phyloP scores from a whole-genome alignment of 1,284 basidiomycete species.

The Rhodotorula sp. region DNA sequence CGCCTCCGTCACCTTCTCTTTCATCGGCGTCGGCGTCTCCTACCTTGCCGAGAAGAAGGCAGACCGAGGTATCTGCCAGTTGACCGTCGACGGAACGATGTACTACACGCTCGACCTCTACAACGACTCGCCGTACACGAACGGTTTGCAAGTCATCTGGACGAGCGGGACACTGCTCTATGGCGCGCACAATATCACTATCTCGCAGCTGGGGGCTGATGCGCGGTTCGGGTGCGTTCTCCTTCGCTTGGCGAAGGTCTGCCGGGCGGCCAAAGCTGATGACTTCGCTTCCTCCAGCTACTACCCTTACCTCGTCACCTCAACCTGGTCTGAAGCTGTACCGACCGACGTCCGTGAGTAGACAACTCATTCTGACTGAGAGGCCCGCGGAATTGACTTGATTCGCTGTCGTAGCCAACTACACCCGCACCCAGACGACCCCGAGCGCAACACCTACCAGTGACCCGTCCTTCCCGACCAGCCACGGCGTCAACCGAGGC shows the following conservation, averaged over 20 bases:
- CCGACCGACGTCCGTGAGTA: slow-evolving; percentile 25
- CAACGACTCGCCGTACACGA: slow-evolving; percentile 25
- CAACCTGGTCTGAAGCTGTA: slow-evolving; percentile 31
- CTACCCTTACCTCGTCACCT: slow-evolving; percentile 37
- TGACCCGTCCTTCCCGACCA: neutral
- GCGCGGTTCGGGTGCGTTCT: slow-evolving; percentile 34
- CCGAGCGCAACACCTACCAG: neutral
- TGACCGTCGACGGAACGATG: slow-evolving; percentile 19
- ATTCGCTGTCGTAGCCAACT: slow-evolving; percentile 3
- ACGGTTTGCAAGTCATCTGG: slow-evolving; percentile 24
- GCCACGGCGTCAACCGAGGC: neutral
- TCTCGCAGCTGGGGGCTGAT: slow-evolving; percentile 29
- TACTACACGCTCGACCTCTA: slow-evolving; percentile 36
- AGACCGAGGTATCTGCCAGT: slow-evolving; percentile 33
- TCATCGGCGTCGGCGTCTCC: slow-evolving; percentile 26
- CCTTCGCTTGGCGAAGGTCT: neutral
- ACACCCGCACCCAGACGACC: slow-evolving; percentile 17
- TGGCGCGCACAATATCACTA: slow-evolving; percentile 30
- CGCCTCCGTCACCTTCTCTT: slow-evolving; percentile 36
- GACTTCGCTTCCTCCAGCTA: slow-evolving; percentile 5
- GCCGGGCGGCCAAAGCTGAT: too few species aligned
- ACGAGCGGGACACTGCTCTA: slow-evolving; percentile 25
- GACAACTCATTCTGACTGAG: too few species aligned
- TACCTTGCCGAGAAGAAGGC: slow-evolving; percentile 28
- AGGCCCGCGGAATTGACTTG: rapidly evolving